phyloP scores from a whole-genome alignment of 2,329 filamentous ascomycete species.

The Claviceps maximensis region DNA sequence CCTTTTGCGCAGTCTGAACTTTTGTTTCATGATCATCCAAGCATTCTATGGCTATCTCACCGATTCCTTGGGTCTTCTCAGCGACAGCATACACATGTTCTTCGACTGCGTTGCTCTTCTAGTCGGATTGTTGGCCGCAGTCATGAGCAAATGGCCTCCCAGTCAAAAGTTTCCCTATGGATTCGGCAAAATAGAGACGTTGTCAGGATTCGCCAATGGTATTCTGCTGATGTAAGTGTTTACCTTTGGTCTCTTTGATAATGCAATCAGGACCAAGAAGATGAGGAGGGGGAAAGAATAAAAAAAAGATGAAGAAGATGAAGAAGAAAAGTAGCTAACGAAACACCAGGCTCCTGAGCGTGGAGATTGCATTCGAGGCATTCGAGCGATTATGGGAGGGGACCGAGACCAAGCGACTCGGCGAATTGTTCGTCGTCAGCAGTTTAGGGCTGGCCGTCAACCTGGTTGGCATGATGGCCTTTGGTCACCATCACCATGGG shows the following conservation, averaged over 20 bases:
- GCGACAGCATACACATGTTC: constrained; percentile 98
- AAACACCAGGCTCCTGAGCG: constrained; percentile 60
- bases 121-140: constrained; percentile 80
- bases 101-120: constrained; percentile 91
- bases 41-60: constrained; percentile 89
- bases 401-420: constrained; percentile 67
- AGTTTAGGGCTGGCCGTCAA: constrained; percentile 79
- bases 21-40: constrained; percentile 88
- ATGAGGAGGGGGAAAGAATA: background rate
- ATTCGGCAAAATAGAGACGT: constrained; percentile 89
- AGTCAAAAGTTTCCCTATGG: constrained; percentile 85
- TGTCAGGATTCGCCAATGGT: constrained; percentile 93
- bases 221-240: constrained; percentile 70
- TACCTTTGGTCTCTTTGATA: background rate
- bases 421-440: constrained; percentile 82
- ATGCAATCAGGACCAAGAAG: background rate
- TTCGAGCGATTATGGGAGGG: constrained; percentile 78
- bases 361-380: constrained; percentile 93
- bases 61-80: constrained; percentile 86
- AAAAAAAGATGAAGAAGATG: background rate
- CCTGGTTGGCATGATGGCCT: constrained; percentile 79
- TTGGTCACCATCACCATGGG: constrained; percentile 49
- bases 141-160: constrained; percentile 93
- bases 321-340: background rate
- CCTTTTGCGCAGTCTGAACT: constrained; percentile 56